These are phyloP conservation scores for Abelmoschus esculentus DNA, from an alignment of 345 rosid species.

Conservation along the genomic window DNA sequence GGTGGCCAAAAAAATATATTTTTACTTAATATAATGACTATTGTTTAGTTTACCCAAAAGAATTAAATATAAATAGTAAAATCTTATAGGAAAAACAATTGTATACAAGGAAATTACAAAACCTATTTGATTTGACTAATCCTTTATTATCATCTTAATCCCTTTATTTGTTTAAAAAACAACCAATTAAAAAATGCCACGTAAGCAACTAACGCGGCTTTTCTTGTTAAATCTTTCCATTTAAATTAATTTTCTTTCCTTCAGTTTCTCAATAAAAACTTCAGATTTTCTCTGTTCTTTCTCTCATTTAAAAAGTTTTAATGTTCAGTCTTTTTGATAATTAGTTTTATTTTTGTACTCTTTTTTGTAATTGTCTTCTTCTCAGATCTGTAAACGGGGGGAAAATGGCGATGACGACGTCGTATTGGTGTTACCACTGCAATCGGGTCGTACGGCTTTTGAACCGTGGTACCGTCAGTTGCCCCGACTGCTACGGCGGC, in stretches of 20 bases:
- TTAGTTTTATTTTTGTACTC: not conserved
- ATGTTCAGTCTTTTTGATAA: not conserved
- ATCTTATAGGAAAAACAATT: no score
- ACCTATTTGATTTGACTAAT: not conserved
- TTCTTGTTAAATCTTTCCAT: conserved; percentile 16
- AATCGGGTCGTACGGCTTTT: conserved; percentile 51
- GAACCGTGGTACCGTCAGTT: conserved; percentile 36
- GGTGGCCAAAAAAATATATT: no score
- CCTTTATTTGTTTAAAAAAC: not conserved
- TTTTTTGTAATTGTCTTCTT: not conserved
- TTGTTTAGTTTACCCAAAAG: no score
- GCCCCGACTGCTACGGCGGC: conserved; percentile 80
- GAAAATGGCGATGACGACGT: conserved; percentile 44
- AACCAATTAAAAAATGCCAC: conserved; percentile 14
- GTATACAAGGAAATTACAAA: not conserved
- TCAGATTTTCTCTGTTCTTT: not conserved
- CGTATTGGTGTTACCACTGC: conserved; percentile 87
- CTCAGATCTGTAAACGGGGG: conserved; percentile 9
- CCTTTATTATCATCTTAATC: not conserved
- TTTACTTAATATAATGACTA: no score
- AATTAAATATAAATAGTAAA: no score
- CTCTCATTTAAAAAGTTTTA: not conserved
- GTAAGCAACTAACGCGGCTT: conserved; percentile 28
- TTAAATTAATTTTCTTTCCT: not conserved
- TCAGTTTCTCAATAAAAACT: not conserved